Evolutionary conservation across 768 basidiomycete species (phyloP).

Genomic region (Leccinum truebloodii): DNA sequence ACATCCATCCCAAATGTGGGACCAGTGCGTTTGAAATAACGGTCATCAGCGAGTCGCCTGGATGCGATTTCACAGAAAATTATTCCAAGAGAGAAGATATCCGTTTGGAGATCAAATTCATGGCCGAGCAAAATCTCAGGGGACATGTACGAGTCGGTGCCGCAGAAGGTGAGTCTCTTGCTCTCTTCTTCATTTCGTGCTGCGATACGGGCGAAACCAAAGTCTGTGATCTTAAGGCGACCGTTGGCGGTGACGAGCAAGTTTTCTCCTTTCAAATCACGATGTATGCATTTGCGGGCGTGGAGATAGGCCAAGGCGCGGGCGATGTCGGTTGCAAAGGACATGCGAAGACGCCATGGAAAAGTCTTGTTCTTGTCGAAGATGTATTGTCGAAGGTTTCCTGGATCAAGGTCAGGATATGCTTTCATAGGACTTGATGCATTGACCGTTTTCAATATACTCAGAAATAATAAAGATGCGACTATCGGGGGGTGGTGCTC

Average conservation of each 20-base stretch:
- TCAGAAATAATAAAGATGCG: conserved; percentile 96
- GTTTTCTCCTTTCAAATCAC: conserved; percentile 97
- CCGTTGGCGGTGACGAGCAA: conserved; percentile 93
- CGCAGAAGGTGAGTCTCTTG: conserved; percentile 82
- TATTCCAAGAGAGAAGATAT: conserved; percentile 91
- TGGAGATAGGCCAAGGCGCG: conserved; percentile 97
- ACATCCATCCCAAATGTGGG: conserved; percentile 79
- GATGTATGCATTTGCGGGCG: conserved; percentile 85
- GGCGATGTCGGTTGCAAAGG: conserved; percentile 93
- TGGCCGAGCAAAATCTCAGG: conserved; percentile 92
- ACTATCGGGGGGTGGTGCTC: conserved; percentile 71
- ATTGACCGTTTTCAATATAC: conserved; percentile 78
- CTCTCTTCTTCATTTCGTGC: conserved; percentile 89
- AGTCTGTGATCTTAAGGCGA: conserved; percentile 97
- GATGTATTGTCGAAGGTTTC: conserved; percentile 88
- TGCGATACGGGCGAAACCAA: conserved; percentile 94
- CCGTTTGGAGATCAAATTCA: conserved; percentile 92
- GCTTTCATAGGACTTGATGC: background rate
- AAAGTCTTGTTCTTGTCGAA: conserved; percentile 80
- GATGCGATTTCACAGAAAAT: conserved; percentile 92
- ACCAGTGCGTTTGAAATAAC: conserved; percentile 71
- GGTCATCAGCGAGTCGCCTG: conserved; percentile 81
- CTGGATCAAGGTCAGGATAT: conserved; percentile 17
- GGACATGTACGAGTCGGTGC: conserved; percentile 96
- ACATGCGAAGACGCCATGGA: conserved; percentile 91